Evolutionary conservation across 768 basidiomycete species (phyloP).

Genomic region (Suillus americanus): DNA sequence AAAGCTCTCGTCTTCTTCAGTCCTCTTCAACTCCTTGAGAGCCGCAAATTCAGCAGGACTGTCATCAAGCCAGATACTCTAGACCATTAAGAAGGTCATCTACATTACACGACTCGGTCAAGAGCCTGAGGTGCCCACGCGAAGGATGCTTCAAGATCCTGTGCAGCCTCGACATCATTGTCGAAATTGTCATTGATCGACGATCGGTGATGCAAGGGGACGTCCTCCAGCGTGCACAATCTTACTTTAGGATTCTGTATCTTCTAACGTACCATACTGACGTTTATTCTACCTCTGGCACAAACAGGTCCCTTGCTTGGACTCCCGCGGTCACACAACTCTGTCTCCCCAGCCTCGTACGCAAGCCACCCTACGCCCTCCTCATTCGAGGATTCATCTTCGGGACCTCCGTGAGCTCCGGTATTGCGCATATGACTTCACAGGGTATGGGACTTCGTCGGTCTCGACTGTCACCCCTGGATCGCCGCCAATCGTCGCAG

Average conservation of each 20-base stretch:
- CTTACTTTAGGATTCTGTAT: neutral
- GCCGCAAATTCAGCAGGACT: too few relatives aligned
- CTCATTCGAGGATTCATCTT: slow-evolving; percentile 8
- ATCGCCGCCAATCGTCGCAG: neutral
- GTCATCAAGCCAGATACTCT: too few relatives aligned
- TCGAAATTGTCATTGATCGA: too few relatives aligned
- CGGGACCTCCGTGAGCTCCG: slow-evolving; percentile 9
- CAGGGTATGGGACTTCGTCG: slow-evolving; percentile 18
- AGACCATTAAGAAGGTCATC: too few relatives aligned
- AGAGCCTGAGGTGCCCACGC: too few relatives aligned
- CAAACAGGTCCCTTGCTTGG: slow-evolving; percentile 13
- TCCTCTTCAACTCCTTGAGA: too few relatives aligned
- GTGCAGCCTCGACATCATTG: too few relatives aligned
- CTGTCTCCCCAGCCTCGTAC: slow-evolving; percentile 25
- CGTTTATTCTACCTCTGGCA: neutral
- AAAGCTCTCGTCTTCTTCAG: too few relatives aligned
- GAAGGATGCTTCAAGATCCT: too few relatives aligned
- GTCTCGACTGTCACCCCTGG: slow-evolving; percentile 23
- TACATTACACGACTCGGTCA: too few relatives aligned
- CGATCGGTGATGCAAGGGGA: too few relatives aligned
- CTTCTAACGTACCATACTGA: slow-evolving; percentile 13
- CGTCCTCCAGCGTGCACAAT: too few relatives aligned
- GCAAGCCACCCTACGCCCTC: slow-evolving; percentile 21
- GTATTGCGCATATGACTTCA: neutral
- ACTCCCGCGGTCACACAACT: slow-evolving; percentile 13